Percentiles rank a stretch among this genome's conserved stretches.
phyloP scores from a whole-genome alignment of 2,329 filamentous ascomycete species.

The Microsporum canis region DNA sequence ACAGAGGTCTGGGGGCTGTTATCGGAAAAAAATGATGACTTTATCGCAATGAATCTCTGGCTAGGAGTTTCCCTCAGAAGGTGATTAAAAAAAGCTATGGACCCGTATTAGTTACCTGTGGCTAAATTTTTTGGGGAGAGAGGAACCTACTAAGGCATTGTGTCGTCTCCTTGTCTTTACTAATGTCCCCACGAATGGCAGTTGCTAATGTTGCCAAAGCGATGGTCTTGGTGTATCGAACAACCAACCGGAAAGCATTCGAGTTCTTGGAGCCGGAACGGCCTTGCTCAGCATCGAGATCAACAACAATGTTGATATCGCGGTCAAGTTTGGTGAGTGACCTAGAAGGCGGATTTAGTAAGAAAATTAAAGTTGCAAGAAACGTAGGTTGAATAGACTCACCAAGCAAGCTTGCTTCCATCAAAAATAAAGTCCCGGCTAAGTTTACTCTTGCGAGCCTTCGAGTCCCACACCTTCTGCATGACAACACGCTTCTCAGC shows the following conservation, averaged over 20 bases:
- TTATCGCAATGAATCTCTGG: conserved; percentile 56
- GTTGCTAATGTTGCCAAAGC: conserved; percentile 53
- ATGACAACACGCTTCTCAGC: conserved; percentile 55
- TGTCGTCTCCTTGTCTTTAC: conserved; percentile 56
- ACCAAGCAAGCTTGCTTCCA: conserved; percentile 80
- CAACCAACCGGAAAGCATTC: conserved; percentile 49
- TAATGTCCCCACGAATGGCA: conserved; percentile 52
- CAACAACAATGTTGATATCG: conserved; percentile 49
- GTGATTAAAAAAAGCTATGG: conserved; percentile 70
- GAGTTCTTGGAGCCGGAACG: conserved; percentile 27
- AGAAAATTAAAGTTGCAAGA: not conserved
- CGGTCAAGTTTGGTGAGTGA: conserved; percentile 27
- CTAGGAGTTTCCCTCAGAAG: conserved; percentile 70
- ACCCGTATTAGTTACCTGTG: conserved; percentile 6
- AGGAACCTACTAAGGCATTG: conserved; percentile 58
- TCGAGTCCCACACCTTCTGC: conserved; percentile 64
- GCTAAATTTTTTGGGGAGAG: not conserved
- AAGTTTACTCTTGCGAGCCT: conserved; percentile 46
- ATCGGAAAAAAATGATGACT: conserved; percentile 67
- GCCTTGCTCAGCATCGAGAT: conserved; percentile 58
- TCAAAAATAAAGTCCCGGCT: conserved; percentile 61
- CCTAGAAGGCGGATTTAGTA: conserved; percentile 21
- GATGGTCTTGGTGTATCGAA: conserved; percentile 56
- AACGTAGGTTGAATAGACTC: conserved; percentile 18
- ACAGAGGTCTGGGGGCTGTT: conserved; percentile 43